Percentiles rank a stretch among this genome's conserved stretches.
Conservation (phyloP, 306 rosid genomes). For the Acacia confusa region DNA sequence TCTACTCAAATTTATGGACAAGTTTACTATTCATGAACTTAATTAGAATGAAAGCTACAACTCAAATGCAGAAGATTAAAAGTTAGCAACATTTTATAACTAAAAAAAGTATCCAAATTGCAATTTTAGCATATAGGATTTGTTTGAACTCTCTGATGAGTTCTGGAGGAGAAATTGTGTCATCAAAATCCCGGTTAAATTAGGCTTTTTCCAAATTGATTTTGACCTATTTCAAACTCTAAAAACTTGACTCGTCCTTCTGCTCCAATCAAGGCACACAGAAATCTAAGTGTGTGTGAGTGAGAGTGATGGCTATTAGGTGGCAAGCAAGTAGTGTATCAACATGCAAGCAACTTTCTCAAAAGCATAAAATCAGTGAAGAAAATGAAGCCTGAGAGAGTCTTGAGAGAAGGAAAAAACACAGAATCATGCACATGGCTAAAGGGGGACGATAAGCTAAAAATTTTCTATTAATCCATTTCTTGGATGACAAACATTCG, state of each 20-base stretch:
- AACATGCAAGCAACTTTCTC: constrained; percentile 38
- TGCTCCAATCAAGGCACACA: constrained; percentile 26
- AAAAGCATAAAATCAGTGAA: constrained; percentile 57
- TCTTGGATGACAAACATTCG: constrained; percentile 43
- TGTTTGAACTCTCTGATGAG: no score
- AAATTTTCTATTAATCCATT: constrained; percentile 33
- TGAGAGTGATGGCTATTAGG: constrained; percentile 4
- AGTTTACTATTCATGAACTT: no score
- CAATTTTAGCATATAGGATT: no score
- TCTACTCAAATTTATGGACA: no score
- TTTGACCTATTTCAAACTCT: neutral
- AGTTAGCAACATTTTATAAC: no score
- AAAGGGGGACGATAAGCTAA: constrained; percentile 33
- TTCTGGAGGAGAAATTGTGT: no score
- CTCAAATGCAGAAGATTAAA: no score
- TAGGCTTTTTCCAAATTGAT: no score
- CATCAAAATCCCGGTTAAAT: no score
- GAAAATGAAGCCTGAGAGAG: constrained; percentile 40
- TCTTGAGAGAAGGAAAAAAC: constrained; percentile 44
- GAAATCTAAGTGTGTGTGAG: neutral
- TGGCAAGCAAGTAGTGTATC: neutral
- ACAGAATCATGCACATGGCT: constrained; percentile 57
- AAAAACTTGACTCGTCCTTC: constrained; percentile 16
- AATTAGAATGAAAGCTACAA: no score
- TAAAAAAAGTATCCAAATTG: no score